Conservation (phyloP, 176 grass and related monocot species). For the Thinopyrum elongatum region DNA sequence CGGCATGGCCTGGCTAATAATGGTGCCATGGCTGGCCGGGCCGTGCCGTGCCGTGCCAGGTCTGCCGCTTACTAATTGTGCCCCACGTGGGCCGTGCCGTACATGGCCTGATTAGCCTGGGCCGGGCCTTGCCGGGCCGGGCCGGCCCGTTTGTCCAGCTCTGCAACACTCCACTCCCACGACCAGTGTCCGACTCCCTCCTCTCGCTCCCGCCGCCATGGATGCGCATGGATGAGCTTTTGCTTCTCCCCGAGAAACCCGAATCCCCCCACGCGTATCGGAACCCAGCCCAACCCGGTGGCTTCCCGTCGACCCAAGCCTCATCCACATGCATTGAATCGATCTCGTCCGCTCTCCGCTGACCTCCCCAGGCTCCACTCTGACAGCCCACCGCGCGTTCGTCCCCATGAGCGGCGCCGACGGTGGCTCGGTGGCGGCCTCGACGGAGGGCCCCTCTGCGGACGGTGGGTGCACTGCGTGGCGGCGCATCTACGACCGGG, state of each 20-base stretch:
- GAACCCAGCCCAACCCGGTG: background rate
- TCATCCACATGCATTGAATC: background rate
- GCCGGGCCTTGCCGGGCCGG: too few relatives aligned
- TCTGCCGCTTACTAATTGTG: too few relatives aligned
- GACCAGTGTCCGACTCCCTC: too few relatives aligned
- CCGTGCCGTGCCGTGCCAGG: too few relatives aligned
- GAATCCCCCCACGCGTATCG: background rate
- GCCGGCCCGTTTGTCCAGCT: too few relatives aligned
- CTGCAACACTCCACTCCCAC: too few relatives aligned
- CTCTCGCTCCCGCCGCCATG: background rate
- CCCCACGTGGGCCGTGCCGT: too few relatives aligned
- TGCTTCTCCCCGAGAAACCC: background rate
- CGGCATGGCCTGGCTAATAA: too few relatives aligned
- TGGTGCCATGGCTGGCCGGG: too few relatives aligned
- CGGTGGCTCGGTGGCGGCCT: background rate
- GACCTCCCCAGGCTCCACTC: background rate
- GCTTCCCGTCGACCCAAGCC: background rate
- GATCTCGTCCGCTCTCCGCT: too few relatives aligned
- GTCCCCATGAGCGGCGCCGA: conserved; percentile 27
- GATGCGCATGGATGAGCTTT: background rate
- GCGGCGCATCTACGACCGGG: conserved; percentile 13
- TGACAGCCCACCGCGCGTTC: background rate
- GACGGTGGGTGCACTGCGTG: background rate
- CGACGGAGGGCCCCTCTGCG: background rate
- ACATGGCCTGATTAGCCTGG: too few relatives aligned